phyloP scores from a whole-genome alignment of 2,329 filamentous ascomycete species.

The Fusarium fujikuroi region DNA sequence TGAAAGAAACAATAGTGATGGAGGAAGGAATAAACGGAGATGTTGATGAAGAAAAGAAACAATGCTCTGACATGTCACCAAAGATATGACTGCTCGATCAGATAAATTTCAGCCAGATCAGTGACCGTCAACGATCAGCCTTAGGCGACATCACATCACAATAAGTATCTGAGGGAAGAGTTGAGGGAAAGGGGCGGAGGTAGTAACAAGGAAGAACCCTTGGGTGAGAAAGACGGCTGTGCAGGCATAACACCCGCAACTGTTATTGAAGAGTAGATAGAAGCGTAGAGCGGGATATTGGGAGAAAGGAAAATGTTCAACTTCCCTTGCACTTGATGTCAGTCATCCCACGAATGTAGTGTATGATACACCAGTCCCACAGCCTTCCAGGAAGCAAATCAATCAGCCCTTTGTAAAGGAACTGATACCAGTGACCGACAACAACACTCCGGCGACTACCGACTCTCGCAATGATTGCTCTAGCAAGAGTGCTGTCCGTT shows the following conservation, averaged over 20 bases:
- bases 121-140: too few relatives aligned
- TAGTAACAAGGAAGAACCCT: background rate
- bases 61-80: rapidly evolving
- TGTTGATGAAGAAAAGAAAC: background rate
- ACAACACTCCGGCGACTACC: background rate
- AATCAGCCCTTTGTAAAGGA: background rate
- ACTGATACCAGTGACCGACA: background rate
- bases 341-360: background rate
- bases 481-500: background rate
- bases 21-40: background rate
- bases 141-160: background rate
- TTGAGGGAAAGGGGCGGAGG: rapidly evolving
- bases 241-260: background rate
- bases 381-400: background rate
- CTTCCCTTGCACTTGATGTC: background rate
- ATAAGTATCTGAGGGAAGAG: too few relatives aligned
- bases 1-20: background rate
- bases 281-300: too few relatives aligned
- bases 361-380: background rate
- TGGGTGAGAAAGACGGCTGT: background rate
- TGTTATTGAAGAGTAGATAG: background rate
- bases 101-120: background rate
- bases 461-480: background rate
- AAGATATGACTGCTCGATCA: background rate
- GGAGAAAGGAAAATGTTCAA: background rate